Evolutionary conservation across 2,329 filamentous ascomycete species (phyloP).

Genomic region (Cordyceps sp.): DNA sequence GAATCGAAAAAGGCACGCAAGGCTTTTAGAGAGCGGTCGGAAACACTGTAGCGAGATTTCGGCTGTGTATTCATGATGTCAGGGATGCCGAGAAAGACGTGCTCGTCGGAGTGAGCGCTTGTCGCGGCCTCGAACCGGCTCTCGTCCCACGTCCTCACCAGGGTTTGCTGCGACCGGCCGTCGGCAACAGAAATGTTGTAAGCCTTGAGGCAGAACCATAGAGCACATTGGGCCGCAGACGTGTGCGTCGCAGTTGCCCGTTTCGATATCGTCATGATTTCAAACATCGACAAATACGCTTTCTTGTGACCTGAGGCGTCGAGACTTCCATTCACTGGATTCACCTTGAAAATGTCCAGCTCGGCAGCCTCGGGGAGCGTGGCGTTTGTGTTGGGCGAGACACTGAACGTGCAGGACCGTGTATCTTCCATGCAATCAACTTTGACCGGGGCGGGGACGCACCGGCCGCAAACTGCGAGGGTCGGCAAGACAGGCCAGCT

Average conservation of each 20-base stretch:
- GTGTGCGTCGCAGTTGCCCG: conserved; percentile 5
- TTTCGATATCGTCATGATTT: conserved; percentile 15
- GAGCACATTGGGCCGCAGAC: conserved; percentile 13
- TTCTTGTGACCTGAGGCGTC: conserved; percentile 5
- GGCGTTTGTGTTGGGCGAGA: conserved; percentile 12
- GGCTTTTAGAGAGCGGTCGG: conserved; percentile 12
- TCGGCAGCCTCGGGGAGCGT: conserved; percentile 6
- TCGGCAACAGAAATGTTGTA: conserved; percentile 13
- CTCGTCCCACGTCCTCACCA: conserved; percentile 13
- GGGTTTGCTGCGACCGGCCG: conserved; percentile 10
- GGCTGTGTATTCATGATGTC: conserved; percentile 9
- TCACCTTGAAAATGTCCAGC: conserved; percentile 14
- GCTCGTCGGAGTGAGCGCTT: conserved; percentile 11
- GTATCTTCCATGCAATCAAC: conserved; percentile 7
- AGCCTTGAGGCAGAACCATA: conserved; percentile 21
- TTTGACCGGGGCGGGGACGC: conserved; percentile 5
- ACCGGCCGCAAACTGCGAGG: conserved; percentile 18
- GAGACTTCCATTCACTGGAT: conserved; percentile 6
- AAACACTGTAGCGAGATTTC: conserved; percentile 14
- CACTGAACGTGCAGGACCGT: conserved; percentile 13
- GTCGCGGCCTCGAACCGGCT: conserved; percentile 10
- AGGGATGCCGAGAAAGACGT: conserved; percentile 16
- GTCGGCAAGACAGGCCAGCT: conserved; percentile 19
- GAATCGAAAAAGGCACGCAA: conserved; percentile 15
- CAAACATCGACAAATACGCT: conserved; percentile 18